Evolutionary conservation across 1,284 basidiomycete genomes (phyloP).

Genomic region (Cryptococcus depauperatus): DNA sequence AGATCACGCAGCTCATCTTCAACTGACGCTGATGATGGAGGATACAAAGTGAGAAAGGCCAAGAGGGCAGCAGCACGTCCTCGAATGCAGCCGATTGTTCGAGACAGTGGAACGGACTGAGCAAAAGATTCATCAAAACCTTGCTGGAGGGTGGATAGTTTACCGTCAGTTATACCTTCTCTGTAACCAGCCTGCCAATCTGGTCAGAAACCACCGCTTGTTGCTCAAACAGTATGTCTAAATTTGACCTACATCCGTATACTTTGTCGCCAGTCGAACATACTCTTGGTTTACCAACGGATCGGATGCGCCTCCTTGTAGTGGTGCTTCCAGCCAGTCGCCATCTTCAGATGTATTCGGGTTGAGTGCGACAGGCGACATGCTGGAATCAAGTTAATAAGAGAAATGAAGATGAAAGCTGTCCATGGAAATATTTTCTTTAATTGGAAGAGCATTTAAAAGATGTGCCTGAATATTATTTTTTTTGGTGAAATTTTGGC

Average conservation of each 20-base stretch:
- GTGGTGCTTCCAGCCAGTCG: slow-evolving; percentile 35
- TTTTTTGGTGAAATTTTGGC: too few species aligned
- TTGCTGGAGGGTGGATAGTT: slow-evolving; percentile 48
- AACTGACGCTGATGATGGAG: slow-evolving; percentile 55
- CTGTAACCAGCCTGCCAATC: slow-evolving; percentile 49
- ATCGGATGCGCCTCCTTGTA: slow-evolving; percentile 30
- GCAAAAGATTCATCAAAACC: slow-evolving; percentile 51
- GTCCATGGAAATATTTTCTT: too few species aligned
- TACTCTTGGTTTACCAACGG: slow-evolving; percentile 41
- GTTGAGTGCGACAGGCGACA: too few species aligned
- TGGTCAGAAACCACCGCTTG: background rate
- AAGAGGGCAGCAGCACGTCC: slow-evolving; percentile 46
- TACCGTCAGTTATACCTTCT: slow-evolving; percentile 52
- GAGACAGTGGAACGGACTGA: slow-evolving; percentile 44
- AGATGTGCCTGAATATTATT: too few species aligned
- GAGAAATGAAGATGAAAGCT: too few species aligned
- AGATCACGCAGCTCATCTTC: slow-evolving; percentile 56
- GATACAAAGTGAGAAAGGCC: slow-evolving; percentile 23
- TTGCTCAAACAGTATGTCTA: background rate
- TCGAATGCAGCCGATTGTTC: slow-evolving; percentile 45
- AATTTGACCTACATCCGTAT: slow-evolving; percentile 42
- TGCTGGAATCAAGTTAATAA: too few species aligned
- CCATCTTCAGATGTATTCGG: slow-evolving; percentile 23
- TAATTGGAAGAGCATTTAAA: too few species aligned
- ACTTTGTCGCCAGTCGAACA: slow-evolving; percentile 32